These are phyloP conservation scores for Penicillium diatomitis DNA, from an alignment of 495 filamentous ascomycete genomes.

Conservation along the genomic window DNA sequence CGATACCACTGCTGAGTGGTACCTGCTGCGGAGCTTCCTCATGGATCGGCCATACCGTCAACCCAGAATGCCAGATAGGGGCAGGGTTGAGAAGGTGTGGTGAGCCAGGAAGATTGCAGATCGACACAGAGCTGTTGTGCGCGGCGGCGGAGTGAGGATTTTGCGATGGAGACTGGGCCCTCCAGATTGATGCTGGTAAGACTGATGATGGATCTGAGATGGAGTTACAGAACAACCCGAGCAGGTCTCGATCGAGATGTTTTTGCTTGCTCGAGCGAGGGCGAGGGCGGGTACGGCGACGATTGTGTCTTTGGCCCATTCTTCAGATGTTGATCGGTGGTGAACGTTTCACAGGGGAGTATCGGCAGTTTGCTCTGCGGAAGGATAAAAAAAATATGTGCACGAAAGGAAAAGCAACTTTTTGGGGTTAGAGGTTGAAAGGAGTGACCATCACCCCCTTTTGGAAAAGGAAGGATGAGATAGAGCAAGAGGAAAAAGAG, in stretches of 20 bases:
- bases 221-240: not conserved
- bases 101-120: conserved; percentile 14
- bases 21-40: conserved; percentile 16
- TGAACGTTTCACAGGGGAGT: conserved; percentile 1
- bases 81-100: conserved; percentile 18
- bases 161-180: conserved; percentile 1
- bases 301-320: conserved; percentile 43
- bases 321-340: conserved; percentile 4
- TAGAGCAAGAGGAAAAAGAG: conserved; percentile 21
- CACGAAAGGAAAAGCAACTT: conserved; percentile 6
- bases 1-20: conserved; percentile 11
- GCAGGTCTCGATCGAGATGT: conserved; percentile 6
- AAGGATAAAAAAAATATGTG: conserved; percentile 1
- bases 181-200: conserved; percentile 9
- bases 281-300: conserved; percentile 38
- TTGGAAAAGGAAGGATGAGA: conserved; percentile 29
- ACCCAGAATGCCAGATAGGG: conserved; percentile 36
- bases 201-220: conserved; percentile 2
- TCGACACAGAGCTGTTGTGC: conserved; percentile 6
- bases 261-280: conserved; percentile 29
- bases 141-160: not conserved
- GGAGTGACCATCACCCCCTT: conserved; percentile 39
- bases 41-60: conserved; percentile 29
- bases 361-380: not conserved
- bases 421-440: conserved; percentile 13